Conservation (phyloP, 176 grass and related monocot genomes). For the Rhipidocladum racemiflorum region DNA sequence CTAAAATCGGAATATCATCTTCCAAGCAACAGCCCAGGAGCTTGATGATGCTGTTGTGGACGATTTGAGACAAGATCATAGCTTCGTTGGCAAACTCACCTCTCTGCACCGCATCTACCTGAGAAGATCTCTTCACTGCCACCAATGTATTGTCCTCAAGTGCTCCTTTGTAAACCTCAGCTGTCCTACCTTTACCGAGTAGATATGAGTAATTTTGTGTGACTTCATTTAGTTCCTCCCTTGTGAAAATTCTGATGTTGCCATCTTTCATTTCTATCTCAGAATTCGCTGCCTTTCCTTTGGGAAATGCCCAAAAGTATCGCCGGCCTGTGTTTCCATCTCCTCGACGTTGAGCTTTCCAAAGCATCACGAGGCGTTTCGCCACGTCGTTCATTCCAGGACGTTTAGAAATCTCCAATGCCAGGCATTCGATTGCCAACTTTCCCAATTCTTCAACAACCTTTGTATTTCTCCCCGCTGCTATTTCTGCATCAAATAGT, state of each 20-base stretch:
- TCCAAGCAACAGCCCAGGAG: conserved; percentile 2
- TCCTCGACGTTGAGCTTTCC: not conserved
- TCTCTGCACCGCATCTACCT: not conserved
- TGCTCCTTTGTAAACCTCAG: conserved; percentile 4
- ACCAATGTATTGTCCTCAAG: conserved; percentile 19
- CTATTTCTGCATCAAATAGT: conserved; percentile 24
- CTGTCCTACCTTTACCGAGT: not conserved
- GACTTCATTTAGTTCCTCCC: not conserved
- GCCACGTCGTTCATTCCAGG: conserved; percentile 10
- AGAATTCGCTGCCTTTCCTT: not conserved
- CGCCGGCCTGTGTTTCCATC: not conserved
- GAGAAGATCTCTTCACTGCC: not conserved
- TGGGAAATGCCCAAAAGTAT: not conserved
- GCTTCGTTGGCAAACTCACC: not conserved
- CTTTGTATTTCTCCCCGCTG: not conserved
- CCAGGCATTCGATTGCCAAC: conserved; percentile 2
- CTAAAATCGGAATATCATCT: not conserved
- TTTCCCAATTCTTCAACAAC: conserved; percentile 12
- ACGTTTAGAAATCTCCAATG: not conserved
- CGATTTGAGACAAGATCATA: not conserved
- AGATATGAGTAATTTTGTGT: not conserved
- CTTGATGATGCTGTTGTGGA: conserved; percentile 2
- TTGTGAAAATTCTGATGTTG: not conserved
- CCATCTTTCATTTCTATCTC: too few relatives aligned
- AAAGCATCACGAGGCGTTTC: not conserved